Percentiles rank a stretch among this genome's conserved stretches.
Conservation (phyloP, 768 basidiomycete genomes). For the Kwoniella europaea region DNA sequence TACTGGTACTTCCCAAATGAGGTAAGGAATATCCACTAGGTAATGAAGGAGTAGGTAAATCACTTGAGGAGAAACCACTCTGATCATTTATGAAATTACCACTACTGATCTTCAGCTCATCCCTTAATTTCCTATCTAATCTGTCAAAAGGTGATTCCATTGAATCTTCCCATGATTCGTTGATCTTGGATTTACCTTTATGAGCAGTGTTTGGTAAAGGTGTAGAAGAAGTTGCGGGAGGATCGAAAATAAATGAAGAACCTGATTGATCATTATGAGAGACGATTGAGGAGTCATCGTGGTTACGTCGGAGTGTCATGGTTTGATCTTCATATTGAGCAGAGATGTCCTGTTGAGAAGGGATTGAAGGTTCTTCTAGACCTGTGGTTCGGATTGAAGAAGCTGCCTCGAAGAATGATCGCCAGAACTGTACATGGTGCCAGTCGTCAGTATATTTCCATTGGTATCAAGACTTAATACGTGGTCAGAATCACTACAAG, state of each 20-base stretch:
- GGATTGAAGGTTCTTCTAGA: conserved; percentile 63
- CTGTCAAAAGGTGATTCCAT: conserved; percentile 75
- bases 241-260: conserved; percentile 70
- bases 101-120: conserved; percentile 42
- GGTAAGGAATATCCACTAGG: conserved; percentile 43
- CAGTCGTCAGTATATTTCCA: neutral
- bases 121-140: conserved; percentile 58
- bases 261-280: conserved; percentile 63
- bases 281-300: conserved; percentile 14
- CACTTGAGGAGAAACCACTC: conserved; percentile 2
- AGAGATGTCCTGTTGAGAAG: conserved; percentile 28
- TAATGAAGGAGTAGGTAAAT: conserved; percentile 42
- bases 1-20: neutral
- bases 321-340: conserved; percentile 34
- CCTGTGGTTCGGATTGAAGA: conserved; percentile 83
- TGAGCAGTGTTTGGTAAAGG: conserved; percentile 63
- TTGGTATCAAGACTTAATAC: neutral
- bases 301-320: conserved; percentile 17
- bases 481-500: too few relatives aligned
- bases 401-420: conserved; percentile 91
- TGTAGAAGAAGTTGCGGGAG: conserved; percentile 74
- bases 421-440: conserved; percentile 76
- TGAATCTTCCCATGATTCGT: conserved; percentile 67
- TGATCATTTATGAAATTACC: neutral
- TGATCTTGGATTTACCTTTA: conserved; percentile 9